Conservation (phyloP, 495 filamentous ascomycete genomes). For the Neurospora sp. region DNA sequence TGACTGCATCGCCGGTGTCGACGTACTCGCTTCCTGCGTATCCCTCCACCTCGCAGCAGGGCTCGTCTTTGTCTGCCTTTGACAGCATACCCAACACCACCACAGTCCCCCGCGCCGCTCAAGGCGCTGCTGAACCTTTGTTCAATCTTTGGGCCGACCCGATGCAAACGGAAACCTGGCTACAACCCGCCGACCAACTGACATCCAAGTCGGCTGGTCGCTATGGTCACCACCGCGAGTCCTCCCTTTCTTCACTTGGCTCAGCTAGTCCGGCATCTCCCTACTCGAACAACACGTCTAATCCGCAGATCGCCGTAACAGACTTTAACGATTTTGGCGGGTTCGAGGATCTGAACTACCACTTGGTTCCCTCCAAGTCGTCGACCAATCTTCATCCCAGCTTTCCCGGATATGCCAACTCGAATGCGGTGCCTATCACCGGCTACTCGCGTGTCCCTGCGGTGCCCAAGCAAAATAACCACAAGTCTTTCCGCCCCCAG, state of each 20-base stretch:
- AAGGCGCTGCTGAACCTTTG: conserved; percentile 1
- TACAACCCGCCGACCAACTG: conserved; percentile 24
- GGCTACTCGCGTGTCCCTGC: conserved; percentile 19
- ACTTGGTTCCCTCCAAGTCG: conserved; percentile 25
- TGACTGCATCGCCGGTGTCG: conserved; percentile 23
- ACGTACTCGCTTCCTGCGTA: conserved; percentile 23
- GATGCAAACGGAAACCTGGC: conserved; percentile 39
- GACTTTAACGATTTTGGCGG: conserved; percentile 31
- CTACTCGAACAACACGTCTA: conserved; percentile 39
- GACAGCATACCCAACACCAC: conserved; percentile 27
- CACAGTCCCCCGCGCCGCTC: conserved; percentile 18
- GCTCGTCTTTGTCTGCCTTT: conserved; percentile 30
- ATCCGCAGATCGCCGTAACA: conserved; percentile 42
- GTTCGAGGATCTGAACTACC: conserved; percentile 32
- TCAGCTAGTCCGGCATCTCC: conserved; percentile 46
- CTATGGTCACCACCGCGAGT: conserved; percentile 43
- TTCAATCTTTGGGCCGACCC: conserved; percentile 14
- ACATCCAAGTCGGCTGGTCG: conserved; percentile 30
- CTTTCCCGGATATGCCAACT: conserved; percentile 15
- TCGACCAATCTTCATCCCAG: conserved; percentile 26
- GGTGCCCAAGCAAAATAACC: conserved; percentile 22
- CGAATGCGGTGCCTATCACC: conserved; percentile 11
- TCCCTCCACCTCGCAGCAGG: conserved; percentile 11
- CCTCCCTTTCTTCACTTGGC: conserved; percentile 45
- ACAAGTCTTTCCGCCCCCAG: conserved; percentile 27